Base-by-base conservation (phyloP, 768 basidiomycete genomes). In the Lactarius trivialis region DNA sequence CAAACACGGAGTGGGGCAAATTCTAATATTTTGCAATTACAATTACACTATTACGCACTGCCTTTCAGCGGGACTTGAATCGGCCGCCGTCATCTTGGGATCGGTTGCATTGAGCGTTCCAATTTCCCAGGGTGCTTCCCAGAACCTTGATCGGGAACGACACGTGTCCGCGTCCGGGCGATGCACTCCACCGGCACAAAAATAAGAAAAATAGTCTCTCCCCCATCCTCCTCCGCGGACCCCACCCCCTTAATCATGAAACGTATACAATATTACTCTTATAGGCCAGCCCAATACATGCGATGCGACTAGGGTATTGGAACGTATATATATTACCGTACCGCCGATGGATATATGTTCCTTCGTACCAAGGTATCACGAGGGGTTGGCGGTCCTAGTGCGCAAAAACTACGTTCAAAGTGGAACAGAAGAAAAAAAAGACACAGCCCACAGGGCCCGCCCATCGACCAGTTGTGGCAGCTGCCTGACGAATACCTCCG, bases 331-430 rank as follows among this genome's bases (percentile, higher is more conserved):
- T 26, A 4, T 30, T 39, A 39, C 39, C 39, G 39, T 48, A 48
- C 45, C 45, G 12, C 45, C 45, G 24, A 48, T 48, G 45, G 45
- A 24, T 48, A 48, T 48, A 48, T 48, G 45, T 14, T 24, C 45
- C 45, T 48, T 48, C 45, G 21, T 48, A 48, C 45, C 45, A 52
- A 60, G 63, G 63, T 64, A 64, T 64, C 63, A 64, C 58, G 54
- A 52, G 58, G 37, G 45, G 21, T 48, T 15, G 45, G 11, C 12
- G 45, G 54, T 36, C 58, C 32, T 64, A 64, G 63, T 64, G 63
- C 63, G 63, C 63, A 60, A 60, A n/a, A 64, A 64, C 52, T 55
- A 63, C 33, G 58, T 58, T 63, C 61, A 58, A 58, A 59, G 48
- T 37, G 34, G 58, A 58, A 37, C 45, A 59, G 54, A 33, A 51